Evolutionary conservation across 202 grass and related monocot species (phyloP), one percentile per base, ranked within the genome.

Genomic region (Brachypodium distachyon): DNA sequence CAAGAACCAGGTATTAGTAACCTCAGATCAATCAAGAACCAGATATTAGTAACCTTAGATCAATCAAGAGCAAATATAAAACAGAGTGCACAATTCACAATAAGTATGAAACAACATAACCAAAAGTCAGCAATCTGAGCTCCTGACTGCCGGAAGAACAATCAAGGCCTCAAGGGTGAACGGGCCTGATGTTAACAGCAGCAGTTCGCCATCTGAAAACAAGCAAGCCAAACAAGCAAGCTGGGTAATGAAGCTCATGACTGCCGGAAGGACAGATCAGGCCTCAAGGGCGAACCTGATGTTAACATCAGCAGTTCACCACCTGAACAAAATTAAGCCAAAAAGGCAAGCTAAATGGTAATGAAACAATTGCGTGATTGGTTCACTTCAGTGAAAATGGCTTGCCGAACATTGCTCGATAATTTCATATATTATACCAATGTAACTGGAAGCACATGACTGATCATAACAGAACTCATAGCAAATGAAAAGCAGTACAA

Each of bases 401-500:
- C 7, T 3, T 44, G 34, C 13, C 22, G 19, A 68, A 1, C 12
- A 34, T 1, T 29, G 27, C 6, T 39, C 8, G 32, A 60, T 51
- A 41, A 26, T 25, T 11, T 16, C 7, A 77, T 42, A 77, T 21
- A 8, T 6, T n/a, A 27, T 51, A 68, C 18, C 18, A 69, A 27
- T 75, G 29, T 46, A 81, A 44, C 69, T 68, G 38, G 22, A 70
- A 36, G 73, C 3, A 25, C 54, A 75, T 3, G 8, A 61, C 51
- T 9, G 14, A 13, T 16, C 34, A 81, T 54, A 62, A 38, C 41
- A 9, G 34, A 78, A 51, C 46, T 39, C 44, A 68, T 44, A 79
- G 19, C 51, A 28, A 36, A n/a, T 33, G 61, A 55, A 69, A 76
- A 9, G 19, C 61, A 88, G 18, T 57, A 44, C 70, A 83, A 85